These are phyloP conservation scores for Starmerella potacharoeniae DNA, from an alignment of 805 yeast species.

Conservation along the genomic window DNA sequence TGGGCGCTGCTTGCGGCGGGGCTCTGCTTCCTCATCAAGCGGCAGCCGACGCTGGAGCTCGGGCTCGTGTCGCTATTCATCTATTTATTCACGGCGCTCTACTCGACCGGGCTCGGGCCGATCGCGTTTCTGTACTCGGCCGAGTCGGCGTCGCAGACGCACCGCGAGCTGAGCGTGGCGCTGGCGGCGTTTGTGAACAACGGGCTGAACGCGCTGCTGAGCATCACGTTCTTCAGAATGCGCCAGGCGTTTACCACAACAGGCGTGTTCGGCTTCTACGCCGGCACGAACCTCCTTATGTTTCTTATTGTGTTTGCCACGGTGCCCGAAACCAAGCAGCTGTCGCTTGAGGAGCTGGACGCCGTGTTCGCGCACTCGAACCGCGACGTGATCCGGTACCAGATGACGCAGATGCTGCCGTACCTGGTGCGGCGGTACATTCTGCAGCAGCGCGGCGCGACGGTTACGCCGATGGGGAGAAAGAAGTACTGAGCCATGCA, in stretches of 20 bases:
- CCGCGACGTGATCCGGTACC: slow-evolving; percentile 42
- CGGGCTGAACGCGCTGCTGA: slow-evolving; percentile 47
- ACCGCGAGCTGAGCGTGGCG: slow-evolving; percentile 23
- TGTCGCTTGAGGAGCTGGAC: slow-evolving; percentile 67
- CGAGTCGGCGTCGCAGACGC: slow-evolving; percentile 36
- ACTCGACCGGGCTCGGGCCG: slow-evolving; percentile 81
- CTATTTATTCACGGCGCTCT: slow-evolving; percentile 58
- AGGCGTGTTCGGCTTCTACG: slow-evolving; percentile 84
- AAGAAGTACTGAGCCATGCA: slow-evolving; percentile 2
- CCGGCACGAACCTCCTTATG: slow-evolving; percentile 72
- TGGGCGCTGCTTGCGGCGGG: slow-evolving; percentile 40
- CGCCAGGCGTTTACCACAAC: slow-evolving; percentile 55
- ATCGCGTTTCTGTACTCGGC: slow-evolving; percentile 80
- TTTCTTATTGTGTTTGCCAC: slow-evolving; percentile 45
- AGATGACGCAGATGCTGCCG: slow-evolving; percentile 25
- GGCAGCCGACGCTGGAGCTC: slow-evolving; percentile 34
- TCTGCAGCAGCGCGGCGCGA: slow-evolving; percentile 2
- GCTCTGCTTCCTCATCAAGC: slow-evolving; percentile 60
- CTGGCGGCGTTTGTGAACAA: slow-evolving; percentile 37
- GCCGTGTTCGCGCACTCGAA: slow-evolving; percentile 54
- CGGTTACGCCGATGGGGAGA: slow-evolving; percentile 5
- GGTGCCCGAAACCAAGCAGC: slow-evolving; percentile 57
- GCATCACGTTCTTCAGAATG: slow-evolving; percentile 73
- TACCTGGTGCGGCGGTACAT: slow-evolving; percentile 15
- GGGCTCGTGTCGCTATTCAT: slow-evolving; percentile 65